phyloP scores from a whole-genome alignment of 176 grass and related monocot species.

The Zoysia japonica region DNA sequence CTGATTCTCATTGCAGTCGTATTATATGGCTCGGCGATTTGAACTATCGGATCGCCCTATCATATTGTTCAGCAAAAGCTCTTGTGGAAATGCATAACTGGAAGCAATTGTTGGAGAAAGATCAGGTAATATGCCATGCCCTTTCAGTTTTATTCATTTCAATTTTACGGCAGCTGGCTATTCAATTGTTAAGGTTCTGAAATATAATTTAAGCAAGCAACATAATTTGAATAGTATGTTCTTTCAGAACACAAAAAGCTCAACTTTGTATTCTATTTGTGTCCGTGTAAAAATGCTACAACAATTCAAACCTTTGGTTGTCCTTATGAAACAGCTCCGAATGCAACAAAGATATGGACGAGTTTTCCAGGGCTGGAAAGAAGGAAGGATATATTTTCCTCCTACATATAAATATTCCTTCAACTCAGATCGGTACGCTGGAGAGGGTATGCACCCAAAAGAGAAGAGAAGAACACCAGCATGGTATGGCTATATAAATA shows the following conservation, averaged over 20 bases:
- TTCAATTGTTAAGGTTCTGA: not conserved
- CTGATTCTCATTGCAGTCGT: slow-evolving; percentile 50
- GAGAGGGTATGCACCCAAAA: slow-evolving; percentile 70
- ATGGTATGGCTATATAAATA: slow-evolving; percentile 48
- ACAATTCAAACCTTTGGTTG: slow-evolving; percentile 25
- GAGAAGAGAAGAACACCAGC: slow-evolving; percentile 87
- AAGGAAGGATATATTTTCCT: slow-evolving; percentile 93
- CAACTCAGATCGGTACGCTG: slow-evolving; percentile 83
- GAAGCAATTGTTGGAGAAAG: slow-evolving; percentile 87
- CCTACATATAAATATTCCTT: slow-evolving; percentile 92
- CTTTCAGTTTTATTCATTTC: slow-evolving; percentile 14
- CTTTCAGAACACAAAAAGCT: not conserved
- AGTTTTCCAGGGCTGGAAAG: slow-evolving; percentile 87
- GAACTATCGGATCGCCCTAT: slow-evolving; percentile 85
- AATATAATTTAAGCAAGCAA: not conserved
- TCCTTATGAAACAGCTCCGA: slow-evolving; percentile 64
- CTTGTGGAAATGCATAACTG: slow-evolving; percentile 90
- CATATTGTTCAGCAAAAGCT: slow-evolving; percentile 74
- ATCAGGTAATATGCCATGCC: slow-evolving; percentile 60
- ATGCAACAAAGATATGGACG: slow-evolving; percentile 82
- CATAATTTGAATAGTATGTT: slow-evolving; percentile 2
- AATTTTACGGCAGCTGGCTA: not conserved
- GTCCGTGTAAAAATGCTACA: not conserved
- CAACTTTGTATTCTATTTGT: not conserved
- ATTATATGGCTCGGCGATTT: slow-evolving; percentile 95